Evolutionary conservation across 257 asterid species (phyloP).

Genomic region (Nicotiana paniculata): DNA sequence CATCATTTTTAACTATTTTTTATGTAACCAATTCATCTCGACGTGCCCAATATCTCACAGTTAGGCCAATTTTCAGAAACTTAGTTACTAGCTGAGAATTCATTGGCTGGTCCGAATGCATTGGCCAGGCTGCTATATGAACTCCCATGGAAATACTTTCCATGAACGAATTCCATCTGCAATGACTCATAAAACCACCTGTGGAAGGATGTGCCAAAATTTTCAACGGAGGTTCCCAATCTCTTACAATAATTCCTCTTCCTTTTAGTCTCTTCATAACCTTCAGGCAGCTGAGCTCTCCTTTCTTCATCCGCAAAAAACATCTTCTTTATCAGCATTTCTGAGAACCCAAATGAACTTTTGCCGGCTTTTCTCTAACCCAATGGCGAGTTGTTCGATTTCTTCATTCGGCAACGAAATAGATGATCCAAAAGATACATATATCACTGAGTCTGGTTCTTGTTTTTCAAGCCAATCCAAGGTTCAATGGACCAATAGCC

Average conservation of each 20-base stretch:
- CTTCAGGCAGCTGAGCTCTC: conserved; percentile 15
- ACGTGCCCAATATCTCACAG: conserved; percentile 4
- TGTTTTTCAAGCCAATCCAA: conserved; percentile 28
- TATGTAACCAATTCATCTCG: conserved; percentile 17
- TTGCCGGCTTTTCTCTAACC: conserved; percentile 19
- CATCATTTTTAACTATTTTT: conserved; percentile 11
- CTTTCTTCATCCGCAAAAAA: conserved; percentile 17
- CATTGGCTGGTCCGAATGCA: conserved; percentile 19
- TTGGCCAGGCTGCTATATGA: conserved; percentile 21
- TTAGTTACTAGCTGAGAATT: not conserved
- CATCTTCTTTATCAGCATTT: conserved; percentile 23
- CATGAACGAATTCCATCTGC: conserved; percentile 25
- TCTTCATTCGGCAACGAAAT: conserved; percentile 16
- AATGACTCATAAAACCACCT: conserved; percentile 24
- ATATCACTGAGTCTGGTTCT: conserved; percentile 16
- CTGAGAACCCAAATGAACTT: conserved; percentile 24
- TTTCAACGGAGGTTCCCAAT: conserved; percentile 25
- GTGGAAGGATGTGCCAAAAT: conserved; percentile 14
- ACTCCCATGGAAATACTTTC: conserved; percentile 22
- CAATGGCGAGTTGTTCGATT: conserved; percentile 15
- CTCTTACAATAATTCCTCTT: conserved; percentile 15
- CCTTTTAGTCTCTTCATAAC: conserved; percentile 15
- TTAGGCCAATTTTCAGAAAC: conserved; percentile 8
- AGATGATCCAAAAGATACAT: conserved; percentile 24
- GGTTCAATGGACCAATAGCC: conserved; percentile 28